Base-by-base conservation (phyloP, 768 basidiomycete genomes). In the Lactifluus volemus region DNA sequence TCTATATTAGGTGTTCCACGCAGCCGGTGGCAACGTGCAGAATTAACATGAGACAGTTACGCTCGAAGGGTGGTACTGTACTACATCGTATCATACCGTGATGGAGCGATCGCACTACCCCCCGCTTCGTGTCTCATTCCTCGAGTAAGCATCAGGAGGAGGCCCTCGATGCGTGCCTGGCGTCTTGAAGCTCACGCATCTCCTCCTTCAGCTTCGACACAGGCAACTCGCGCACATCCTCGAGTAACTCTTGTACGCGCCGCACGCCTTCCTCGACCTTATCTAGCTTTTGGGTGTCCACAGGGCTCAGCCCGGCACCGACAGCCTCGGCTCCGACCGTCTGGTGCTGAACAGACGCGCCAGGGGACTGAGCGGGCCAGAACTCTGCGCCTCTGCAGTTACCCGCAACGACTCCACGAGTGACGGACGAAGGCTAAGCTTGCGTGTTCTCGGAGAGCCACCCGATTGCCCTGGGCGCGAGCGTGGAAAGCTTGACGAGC, bases 151-250 rank as follows among this genome's bases (percentile, higher is more conserved):
- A 80, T 81, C 54, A 89, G 69, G 45, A 92, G 66, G 47, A 92
- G 73, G 53, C 80, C 81, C 71, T 92, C 89, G 63, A 92, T 92
- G 41, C 89, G 80, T 17, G 84, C 83, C 73, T 91, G 89, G 49
- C 86, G 84, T 59, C 72, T 70, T 88, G 87, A 32, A 92, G 71
- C 69, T 92, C 90, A 69, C 84, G 89, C 81, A 93, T 86, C 71
- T 92, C 89, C 2, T 86, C 85, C 71, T 82, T 86, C 41, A 93
- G 73, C 63, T 73, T 79, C 39, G 80, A 77, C 19, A 89, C 80
- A 7, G 89, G 88, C 63, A 89, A 64, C 47, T 80, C 77, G 34
- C 78, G 77, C 49, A 87, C 78, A 53, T 84, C 82, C 49, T 88
- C 85, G 60, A 90, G 67, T 59, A 88, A 67, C 25, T 73, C 70